Percentiles rank a stretch among this genome's conserved stretches.
Evolutionary conservation across 495 filamentous ascomycete genomes (phyloP).

Genomic region (Stereocaulon alpinum): DNA sequence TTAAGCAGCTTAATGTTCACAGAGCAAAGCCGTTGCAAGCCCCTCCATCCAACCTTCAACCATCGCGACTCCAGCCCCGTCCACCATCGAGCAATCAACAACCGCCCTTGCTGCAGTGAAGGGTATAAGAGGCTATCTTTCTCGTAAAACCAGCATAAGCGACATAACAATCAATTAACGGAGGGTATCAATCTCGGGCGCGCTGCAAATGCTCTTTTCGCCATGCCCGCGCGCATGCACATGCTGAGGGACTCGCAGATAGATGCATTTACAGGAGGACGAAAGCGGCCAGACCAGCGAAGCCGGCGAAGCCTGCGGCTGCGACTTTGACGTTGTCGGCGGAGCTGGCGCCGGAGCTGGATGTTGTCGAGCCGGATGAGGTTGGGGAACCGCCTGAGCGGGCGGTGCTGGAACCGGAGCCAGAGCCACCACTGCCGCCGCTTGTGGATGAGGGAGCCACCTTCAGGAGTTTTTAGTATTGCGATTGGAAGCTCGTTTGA

Average conservation of each 20-base stretch:
- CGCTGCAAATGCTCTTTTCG: neutral
- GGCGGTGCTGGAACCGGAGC: conserved; percentile 19
- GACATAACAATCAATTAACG: neutral
- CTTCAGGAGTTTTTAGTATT: neutral
- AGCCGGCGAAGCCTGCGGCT: conserved; percentile 15
- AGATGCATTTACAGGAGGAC: conserved; percentile 15
- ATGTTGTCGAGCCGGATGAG: neutral
- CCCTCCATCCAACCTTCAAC: no score
- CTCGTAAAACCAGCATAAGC: conserved; percentile 11
- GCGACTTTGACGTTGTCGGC: conserved; percentile 14
- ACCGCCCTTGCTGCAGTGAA: neutral
- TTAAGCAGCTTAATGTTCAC: no score
- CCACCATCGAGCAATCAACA: neutral
- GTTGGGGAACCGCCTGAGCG: conserved; percentile 14
- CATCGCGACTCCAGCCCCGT: no score
- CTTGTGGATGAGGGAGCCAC: neutral
- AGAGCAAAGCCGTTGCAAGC: no score
- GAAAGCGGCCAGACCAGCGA: conserved; percentile 20
- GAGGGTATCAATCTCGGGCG: conserved; percentile 9
- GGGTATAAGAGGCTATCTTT: conserved; percentile 1
- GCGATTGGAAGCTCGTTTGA: neutral
- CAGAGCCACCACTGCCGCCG: neutral
- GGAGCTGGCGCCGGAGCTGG: conserved; percentile 5
- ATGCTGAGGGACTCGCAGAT: neutral
- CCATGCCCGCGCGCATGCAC: neutral